Percentiles rank a stretch among this genome's conserved stretches.
Evolutionary conservation across 2,329 filamentous ascomycete species (phyloP).

Genomic region (Aureobasidium sp.): DNA sequence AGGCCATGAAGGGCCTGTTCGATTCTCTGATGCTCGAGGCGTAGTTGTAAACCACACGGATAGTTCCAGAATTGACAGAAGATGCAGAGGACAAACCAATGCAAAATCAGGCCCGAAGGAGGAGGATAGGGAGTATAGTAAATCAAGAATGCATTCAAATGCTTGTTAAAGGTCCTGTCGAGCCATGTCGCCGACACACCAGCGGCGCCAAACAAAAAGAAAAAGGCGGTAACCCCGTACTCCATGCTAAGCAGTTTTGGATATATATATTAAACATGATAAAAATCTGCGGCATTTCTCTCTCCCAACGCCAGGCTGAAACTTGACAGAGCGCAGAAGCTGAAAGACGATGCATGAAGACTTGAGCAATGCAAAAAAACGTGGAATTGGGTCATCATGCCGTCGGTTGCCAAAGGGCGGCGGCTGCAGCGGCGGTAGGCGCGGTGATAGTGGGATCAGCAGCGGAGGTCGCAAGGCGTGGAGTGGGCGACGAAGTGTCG

Average conservation of each 20-base stretch:
- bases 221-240: not conserved
- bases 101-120: not conserved
- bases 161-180: not conserved
- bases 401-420: not conserved
- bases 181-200: not conserved
- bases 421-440: not conserved
- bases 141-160: not conserved
- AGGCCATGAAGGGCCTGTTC: conserved; percentile 63
- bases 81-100: not conserved
- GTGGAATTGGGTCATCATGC: not conserved
- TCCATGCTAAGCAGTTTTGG: conserved; percentile 13
- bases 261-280: conserved; percentile 12
- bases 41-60: conserved; percentile 42
- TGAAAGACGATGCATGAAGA: not conserved
- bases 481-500: not conserved
- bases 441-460: not conserved
- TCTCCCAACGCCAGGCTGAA: conserved; percentile 10
- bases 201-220: not conserved
- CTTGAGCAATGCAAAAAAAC: not conserved
- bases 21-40: conserved; percentile 22
- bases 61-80: not conserved
- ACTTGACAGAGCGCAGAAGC: not conserved
- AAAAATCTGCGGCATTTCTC: not conserved
- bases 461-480: not conserved
- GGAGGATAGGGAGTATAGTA: not conserved